phyloP scores from a whole-genome alignment of 257 asterid genomes.

The Solanum piurae region DNA sequence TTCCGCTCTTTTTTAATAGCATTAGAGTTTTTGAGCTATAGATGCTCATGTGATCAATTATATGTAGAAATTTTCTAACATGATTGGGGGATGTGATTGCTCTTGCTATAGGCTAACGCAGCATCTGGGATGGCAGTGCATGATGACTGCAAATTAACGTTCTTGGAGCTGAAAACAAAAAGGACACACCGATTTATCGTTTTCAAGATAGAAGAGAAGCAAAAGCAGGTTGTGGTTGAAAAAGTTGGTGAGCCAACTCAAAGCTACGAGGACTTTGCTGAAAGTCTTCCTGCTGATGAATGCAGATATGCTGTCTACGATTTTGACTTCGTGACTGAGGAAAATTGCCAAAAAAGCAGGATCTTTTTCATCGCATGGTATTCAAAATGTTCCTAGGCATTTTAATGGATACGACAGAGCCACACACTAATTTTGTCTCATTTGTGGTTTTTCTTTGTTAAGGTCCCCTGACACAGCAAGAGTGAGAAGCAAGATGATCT shows the following conservation, averaged over 20 bases:
- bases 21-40: neutral
- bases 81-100: neutral
- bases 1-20: neutral
- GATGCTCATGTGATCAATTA: neutral
- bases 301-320: neutral
- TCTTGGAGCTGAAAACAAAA: neutral
- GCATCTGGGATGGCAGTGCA: neutral
- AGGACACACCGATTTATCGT: neutral
- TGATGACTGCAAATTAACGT: neutral
- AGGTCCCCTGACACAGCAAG: constrained; percentile 55
- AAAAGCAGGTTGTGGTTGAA: neutral
- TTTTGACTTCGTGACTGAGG: neutral
- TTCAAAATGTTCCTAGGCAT: neutral
- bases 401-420: neutral
- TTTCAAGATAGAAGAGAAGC: neutral
- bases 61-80: neutral
- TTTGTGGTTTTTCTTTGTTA: neutral
- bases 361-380: constrained; percentile 59
- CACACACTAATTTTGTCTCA: neutral
- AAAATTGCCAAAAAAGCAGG: neutral
- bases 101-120: neutral
- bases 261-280: neutral
- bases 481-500: constrained; percentile 57
- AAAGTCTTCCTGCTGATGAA: neutral
- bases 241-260: neutral